These are phyloP conservation scores for Lentinus tigrinus DNA, from an alignment of 768 basidiomycete genomes.

Conservation along the genomic window DNA sequence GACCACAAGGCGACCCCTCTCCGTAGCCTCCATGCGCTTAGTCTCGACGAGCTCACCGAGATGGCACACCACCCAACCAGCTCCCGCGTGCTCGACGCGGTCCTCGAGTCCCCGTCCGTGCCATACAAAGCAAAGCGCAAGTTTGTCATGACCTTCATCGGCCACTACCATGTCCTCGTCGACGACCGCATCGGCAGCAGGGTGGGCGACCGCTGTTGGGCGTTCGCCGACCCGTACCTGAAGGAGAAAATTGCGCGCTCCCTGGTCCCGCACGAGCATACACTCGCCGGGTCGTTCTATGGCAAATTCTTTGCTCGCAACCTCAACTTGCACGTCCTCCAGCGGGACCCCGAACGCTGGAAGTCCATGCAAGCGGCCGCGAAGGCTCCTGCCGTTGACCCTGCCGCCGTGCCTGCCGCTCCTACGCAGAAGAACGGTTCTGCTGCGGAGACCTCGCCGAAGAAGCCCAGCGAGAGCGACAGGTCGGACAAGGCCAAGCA, in stretches of 20 bases:
- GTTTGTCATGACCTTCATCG: conserved; percentile 74
- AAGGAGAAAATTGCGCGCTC: conserved; percentile 95
- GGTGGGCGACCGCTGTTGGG: conserved; percentile 90
- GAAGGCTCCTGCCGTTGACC: conserved; percentile 18
- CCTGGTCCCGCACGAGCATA: conserved; percentile 67
- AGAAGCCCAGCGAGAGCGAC: not conserved
- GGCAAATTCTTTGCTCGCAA: conserved; percentile 86
- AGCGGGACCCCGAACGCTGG: conserved; percentile 85
- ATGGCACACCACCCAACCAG: conserved; percentile 66
- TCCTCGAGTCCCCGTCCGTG: conserved; percentile 69
- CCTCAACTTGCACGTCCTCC: conserved; percentile 74
- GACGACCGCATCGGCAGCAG: conserved; percentile 91
- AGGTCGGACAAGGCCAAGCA: no score
- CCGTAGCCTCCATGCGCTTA: conserved; percentile 32
- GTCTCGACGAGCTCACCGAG: conserved; percentile 55
- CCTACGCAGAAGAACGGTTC: not conserved
- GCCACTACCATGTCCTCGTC: conserved; percentile 75
- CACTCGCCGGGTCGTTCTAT: conserved; percentile 74
- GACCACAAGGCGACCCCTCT: not conserved
- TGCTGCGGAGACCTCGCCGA: not conserved
- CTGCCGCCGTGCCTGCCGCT: conserved; percentile 22
- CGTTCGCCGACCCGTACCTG: conserved; percentile 86
- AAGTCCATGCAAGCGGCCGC: conserved; percentile 51
- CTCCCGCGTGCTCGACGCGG: conserved; percentile 76
- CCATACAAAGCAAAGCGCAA: conserved; percentile 62